phyloP scores from a whole-genome alignment of 495 filamentous ascomycete genomes.

The Xanthoparmelia taractica region DNA sequence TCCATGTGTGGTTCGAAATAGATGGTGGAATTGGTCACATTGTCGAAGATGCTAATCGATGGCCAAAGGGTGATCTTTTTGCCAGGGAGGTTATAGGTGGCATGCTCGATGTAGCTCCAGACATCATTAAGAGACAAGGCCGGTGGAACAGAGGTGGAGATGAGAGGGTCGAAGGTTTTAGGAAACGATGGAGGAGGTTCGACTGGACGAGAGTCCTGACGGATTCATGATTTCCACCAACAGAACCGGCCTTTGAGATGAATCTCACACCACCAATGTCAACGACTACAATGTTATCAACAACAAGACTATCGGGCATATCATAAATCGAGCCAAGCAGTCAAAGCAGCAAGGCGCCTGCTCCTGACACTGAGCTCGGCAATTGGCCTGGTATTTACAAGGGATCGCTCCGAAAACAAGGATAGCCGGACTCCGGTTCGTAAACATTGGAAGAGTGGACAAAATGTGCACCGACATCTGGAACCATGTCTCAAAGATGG shows the following conservation, averaged over 20 bases:
- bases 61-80: constrained; percentile 92
- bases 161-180: constrained; percentile 68
- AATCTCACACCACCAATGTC: not conserved
- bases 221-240: constrained; percentile 35
- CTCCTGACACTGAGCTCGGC: not conserved
- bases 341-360: not conserved
- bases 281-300: not conserved
- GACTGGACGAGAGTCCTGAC: constrained; percentile 88
- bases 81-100: constrained; percentile 87
- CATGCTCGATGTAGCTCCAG: constrained; percentile 77
- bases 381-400: not conserved
- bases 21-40: constrained; percentile 91
- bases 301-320: not conserved
- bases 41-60: constrained; percentile 76
- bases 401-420: not conserved
- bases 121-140: constrained; percentile 86
- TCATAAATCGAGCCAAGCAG: not conserved
- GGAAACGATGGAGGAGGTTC: constrained; percentile 80
- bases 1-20: constrained; percentile 92
- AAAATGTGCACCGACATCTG: not conserved
- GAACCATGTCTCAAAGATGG: not conserved
- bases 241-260: not conserved
- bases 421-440: not conserved
- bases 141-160: constrained; percentile 71
- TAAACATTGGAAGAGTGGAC: not conserved